Evolutionary conservation across 2,329 filamentous ascomycete species (phyloP).

Genomic region (Cytospora chrysosperma): DNA sequence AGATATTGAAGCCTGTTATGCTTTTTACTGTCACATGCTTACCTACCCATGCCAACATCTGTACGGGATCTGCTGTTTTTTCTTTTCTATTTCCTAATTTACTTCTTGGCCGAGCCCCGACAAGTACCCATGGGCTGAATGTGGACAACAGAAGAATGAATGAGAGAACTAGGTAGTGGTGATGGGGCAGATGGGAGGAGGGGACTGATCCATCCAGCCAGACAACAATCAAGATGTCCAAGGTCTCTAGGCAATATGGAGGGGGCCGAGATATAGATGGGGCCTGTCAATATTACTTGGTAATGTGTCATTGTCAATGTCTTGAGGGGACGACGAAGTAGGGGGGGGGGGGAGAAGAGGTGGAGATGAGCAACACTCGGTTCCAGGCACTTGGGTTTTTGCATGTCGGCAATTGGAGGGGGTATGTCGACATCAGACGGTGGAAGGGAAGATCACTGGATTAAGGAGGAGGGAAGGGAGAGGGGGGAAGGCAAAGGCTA

Average conservation of each 20-base stretch:
- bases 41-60: background rate
- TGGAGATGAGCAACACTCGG: background rate
- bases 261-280: background rate
- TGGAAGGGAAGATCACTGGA: too few species aligned
- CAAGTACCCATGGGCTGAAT: background rate
- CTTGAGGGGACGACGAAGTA: background rate
- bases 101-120: too few species aligned
- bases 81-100: background rate
- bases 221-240: background rate
- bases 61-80: background rate
- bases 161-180: too few species aligned
- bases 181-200: background rate
- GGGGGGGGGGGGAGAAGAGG: too few species aligned
- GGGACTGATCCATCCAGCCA: background rate
- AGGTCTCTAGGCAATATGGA: background rate
- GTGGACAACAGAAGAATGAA: background rate
- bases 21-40: background rate
- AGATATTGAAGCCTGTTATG: constrained; percentile 15
- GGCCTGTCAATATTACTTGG: background rate
- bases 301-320: background rate
- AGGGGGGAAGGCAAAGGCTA: background rate
- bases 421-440: background rate
- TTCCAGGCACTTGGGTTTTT: background rate
- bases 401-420: background rate
- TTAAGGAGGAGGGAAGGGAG: background rate